Conservation (phyloP, 163 green algal genomes). For the Chloroidium sp. region DNA sequence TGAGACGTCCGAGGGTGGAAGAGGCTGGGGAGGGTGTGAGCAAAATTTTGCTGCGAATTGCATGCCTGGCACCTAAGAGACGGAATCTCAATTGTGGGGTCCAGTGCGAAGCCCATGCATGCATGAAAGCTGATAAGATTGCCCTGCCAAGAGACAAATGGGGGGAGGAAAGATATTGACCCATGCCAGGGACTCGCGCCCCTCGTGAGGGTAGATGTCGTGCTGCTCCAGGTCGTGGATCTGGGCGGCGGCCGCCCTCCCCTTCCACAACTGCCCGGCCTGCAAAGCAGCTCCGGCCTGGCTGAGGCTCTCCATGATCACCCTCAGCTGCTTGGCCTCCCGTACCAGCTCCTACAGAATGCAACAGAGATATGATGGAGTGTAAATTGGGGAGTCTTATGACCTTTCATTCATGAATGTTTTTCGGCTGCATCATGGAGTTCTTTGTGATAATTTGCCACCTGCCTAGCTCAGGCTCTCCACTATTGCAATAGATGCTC, state of each 20-base stretch:
- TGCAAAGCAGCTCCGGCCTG: constrained; percentile 13
- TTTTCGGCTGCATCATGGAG: neutral
- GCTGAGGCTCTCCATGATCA: constrained; percentile 26
- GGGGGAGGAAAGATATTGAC: neutral
- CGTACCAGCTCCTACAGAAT: constrained; percentile 13
- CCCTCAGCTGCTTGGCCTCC: constrained; percentile 6
- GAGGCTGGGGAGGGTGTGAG: too few relatives aligned
- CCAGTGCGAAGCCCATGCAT: neutral
- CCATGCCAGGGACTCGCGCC: neutral
- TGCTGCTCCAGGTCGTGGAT: neutral
- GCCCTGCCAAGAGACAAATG: neutral
- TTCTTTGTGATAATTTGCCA: neutral
- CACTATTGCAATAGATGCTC: too few relatives aligned
- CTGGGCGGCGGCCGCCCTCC: neutral
- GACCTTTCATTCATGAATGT: neutral
- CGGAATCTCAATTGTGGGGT: neutral
- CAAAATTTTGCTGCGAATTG: too few relatives aligned
- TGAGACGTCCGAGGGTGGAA: too few relatives aligned
- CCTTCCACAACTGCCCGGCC: neutral
- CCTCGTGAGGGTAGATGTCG: neutral
- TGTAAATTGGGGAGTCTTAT: neutral
- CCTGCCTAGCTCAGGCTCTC: too few relatives aligned
- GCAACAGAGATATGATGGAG: neutral
- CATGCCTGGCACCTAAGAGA: too few relatives aligned
- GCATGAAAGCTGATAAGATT: neutral